Evolutionary conservation across 495 filamentous ascomycete species (phyloP).

Genomic region (Tuber umbilicatum): DNA sequence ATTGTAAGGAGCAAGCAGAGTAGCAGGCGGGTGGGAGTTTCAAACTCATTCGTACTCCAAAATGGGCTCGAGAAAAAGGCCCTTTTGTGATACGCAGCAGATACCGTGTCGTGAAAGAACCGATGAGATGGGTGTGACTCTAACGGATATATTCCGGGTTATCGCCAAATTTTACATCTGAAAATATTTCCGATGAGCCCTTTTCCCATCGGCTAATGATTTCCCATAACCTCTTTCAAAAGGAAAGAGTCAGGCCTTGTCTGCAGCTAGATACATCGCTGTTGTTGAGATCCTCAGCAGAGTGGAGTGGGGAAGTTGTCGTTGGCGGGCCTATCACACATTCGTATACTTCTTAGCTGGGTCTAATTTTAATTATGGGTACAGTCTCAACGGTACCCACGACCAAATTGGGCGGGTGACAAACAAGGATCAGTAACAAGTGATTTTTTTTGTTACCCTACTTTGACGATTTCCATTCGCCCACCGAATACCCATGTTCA

Average conservation of each 20-base stretch:
- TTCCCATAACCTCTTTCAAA: neutral
- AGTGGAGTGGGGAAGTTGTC: neutral
- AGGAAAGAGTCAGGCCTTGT: neutral
- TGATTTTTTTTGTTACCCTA: too few species aligned
- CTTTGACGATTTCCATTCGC: too few species aligned
- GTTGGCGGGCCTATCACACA: neutral
- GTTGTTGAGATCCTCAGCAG: neutral
- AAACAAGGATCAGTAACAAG: too few species aligned
- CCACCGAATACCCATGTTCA: too few species aligned
- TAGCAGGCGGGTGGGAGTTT: neutral
- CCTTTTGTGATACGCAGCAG: neutral
- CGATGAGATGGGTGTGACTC: neutral
- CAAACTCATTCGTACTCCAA: neutral
- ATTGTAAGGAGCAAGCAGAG: neutral
- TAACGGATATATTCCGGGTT: neutral
- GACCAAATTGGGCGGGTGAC: too few species aligned
- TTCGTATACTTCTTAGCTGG: neutral
- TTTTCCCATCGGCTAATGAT: constrained; percentile 1
- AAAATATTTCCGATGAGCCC: neutral
- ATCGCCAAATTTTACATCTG: constrained; percentile 3
- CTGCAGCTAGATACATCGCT: neutral
- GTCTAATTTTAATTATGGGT: neutral
- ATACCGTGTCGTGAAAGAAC: neutral
- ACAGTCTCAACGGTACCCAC: neutral
- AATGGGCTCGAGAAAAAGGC: neutral